Evolutionary conservation across 495 filamentous ascomycete species (phyloP).

Genomic region (Aspergillus carlsbadensis): DNA sequence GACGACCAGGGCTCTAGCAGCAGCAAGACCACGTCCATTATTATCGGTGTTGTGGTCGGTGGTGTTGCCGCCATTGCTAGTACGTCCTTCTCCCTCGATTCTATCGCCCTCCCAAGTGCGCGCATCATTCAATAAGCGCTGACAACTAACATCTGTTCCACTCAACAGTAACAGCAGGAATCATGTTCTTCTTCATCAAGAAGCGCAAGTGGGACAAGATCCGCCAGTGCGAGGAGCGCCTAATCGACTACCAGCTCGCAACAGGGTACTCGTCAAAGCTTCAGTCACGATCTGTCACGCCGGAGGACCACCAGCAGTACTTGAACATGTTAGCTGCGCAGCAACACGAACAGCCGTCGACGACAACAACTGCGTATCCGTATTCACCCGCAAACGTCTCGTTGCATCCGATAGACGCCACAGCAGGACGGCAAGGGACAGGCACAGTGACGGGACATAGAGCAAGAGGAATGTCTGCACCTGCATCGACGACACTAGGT

Average conservation of each 20-base stretch:
- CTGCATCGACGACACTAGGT: background rate
- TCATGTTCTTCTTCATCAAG: slow-evolving; percentile 26
- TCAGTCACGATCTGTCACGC: slow-evolving; percentile 1
- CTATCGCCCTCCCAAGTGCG: background rate
- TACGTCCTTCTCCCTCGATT: slow-evolving; percentile 16
- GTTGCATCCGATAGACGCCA: background rate
- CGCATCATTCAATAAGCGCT: background rate
- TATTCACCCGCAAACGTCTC: background rate
- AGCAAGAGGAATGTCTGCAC: slow-evolving; percentile 1
- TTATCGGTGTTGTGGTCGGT: slow-evolving; percentile 32
- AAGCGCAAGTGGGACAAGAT: slow-evolving; percentile 28
- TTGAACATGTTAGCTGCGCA: slow-evolving; percentile 2
- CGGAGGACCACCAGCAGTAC: slow-evolving; percentile 8
- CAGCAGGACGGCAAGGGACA: background rate
- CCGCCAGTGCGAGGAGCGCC: slow-evolving; percentile 20
- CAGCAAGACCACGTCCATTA: slow-evolving; percentile 19
- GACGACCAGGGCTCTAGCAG: background rate
- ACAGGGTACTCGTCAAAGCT: slow-evolving; percentile 4
- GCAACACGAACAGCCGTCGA: background rate
- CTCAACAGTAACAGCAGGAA: slow-evolving; percentile 21
- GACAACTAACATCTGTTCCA: background rate
- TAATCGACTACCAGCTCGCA: slow-evolving; percentile 16
- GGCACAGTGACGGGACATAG: background rate
- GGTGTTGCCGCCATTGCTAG: slow-evolving; percentile 24
- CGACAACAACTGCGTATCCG: background rate